Conservation (phyloP, 2,329 filamentous ascomycete species). For the Nothophoma quercina region DNA sequence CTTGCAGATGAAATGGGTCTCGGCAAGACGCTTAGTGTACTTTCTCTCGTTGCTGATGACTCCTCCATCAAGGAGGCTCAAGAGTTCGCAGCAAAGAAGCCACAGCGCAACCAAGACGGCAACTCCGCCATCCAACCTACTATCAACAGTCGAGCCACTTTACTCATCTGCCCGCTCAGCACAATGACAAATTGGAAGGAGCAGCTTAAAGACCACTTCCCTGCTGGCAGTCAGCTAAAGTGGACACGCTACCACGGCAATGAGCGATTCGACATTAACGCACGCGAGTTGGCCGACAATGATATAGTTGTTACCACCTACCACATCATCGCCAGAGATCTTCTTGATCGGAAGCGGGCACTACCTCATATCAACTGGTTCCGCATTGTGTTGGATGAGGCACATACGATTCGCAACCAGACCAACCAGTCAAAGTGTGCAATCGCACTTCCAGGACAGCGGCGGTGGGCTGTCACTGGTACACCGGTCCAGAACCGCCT, state of each 20-base stretch:
- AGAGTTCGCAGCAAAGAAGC: conserved; percentile 65
- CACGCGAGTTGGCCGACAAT: conserved; percentile 71
- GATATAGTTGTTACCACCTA: conserved; percentile 95
- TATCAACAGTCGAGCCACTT: conserved; percentile 77
- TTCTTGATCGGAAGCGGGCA: conserved; percentile 66
- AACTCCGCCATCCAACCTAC: conserved; percentile 34
- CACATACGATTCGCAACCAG: conserved; percentile 90
- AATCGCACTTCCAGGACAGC: conserved; percentile 77
- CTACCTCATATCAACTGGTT: conserved; percentile 88
- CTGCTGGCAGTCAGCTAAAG: conserved; percentile 62
- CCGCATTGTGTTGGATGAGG: conserved; percentile 91
- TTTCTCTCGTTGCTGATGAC: conserved; percentile 73
- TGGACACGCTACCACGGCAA: conserved; percentile 89
- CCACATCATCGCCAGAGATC: conserved; percentile 83
- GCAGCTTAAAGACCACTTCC: conserved; percentile 85
- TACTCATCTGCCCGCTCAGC: conserved; percentile 88
- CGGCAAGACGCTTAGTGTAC: conserved; percentile 73
- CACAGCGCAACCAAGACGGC: conserved; percentile 37
- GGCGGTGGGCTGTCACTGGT: conserved; percentile 96
- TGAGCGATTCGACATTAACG: conserved; percentile 68
- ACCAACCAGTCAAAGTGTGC: conserved; percentile 86
- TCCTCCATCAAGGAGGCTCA: conserved; percentile 67
- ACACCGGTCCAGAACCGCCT: conserved; percentile 95
- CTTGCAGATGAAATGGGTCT: conserved; percentile 62
- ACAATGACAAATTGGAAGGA: conserved; percentile 95